Base-by-base conservation (phyloP, 805 yeast species). In the Candida verbasci region DNA sequence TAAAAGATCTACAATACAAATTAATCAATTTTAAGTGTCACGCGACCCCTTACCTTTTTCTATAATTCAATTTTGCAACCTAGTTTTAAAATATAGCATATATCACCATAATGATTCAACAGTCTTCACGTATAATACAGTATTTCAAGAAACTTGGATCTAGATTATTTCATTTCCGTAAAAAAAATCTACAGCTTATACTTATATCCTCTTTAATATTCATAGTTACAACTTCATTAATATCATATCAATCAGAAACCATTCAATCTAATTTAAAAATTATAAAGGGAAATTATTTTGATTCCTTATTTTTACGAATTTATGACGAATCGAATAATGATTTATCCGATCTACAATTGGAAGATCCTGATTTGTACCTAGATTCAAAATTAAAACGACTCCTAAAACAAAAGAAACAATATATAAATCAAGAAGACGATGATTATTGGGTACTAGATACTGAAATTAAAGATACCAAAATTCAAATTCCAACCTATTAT, bases 401-500 rank as follows among this genome's bases (percentile, higher is more conserved):
- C 10, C 37, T 48, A 8, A 25, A 25, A n/a, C 9, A 25, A 17
- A 25, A 25, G 9, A 16, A 25, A n/a, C 16, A 25, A 25, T 55
- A 56, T 35, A 16, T 35, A 12, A 20, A 32, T 3, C 17, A 38
- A 14, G 65, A 47, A 9, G 60, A 57, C 27, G 42, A 50, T 29
- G 51, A 55, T 27, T 55, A 44, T 36, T 55, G 59, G 59, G 34
- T 45, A 17, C 16, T 46, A 9, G 46, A 53, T 25, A 33, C 49
- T 31, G 33, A 15, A 3, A 39, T 33, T 12, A 36, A 22, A 27
- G 47, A 38, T 37, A 37, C 35, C 2, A 17, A 17, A 7, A 21
- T 48, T 3, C 36, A 23, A n/a, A 33, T 49, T 9, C 53, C 53
- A 18, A 46, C 41, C 29, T 52, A 40, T 29, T 34, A 34, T 22